Percentiles rank a stretch among this genome's conserved stretches.
These are phyloP conservation scores for Yarrowia sp. DNA, from an alignment of 805 yeast genomes.

Conservation along the genomic window DNA sequence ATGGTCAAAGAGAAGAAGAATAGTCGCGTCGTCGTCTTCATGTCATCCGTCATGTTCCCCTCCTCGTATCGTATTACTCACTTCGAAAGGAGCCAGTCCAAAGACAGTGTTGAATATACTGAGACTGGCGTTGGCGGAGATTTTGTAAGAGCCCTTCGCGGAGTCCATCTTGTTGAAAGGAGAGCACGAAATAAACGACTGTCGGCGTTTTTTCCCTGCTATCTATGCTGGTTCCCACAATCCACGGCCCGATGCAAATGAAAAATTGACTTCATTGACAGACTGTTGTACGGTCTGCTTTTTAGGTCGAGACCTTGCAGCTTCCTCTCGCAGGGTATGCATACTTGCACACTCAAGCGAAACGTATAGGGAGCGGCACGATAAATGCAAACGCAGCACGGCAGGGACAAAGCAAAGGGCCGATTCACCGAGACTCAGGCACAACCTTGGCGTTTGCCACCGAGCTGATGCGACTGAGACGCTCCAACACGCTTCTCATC, in stretches of 20 bases:
- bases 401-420: not conserved
- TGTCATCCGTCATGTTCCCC: not conserved
- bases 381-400: not conserved
- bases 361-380: slow-evolving; percentile 16
- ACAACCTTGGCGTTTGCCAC: not conserved
- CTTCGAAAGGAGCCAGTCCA: slow-evolving; percentile 34
- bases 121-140: slow-evolving; percentile 27
- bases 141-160: slow-evolving; percentile 23
- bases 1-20: not conserved
- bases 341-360: slow-evolving; percentile 6
- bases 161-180: slow-evolving; percentile 11
- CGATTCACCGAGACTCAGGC: not conserved
- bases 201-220: slow-evolving; percentile 6
- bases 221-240: slow-evolving; percentile 13
- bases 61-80: slow-evolving; percentile 19
- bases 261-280: slow-evolving; percentile 17
- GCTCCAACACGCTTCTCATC: too few relatives aligned
- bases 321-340: slow-evolving; percentile 7
- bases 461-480: not conserved
- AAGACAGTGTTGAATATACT: slow-evolving; percentile 30
- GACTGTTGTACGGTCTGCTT: not conserved
- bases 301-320: slow-evolving; percentile 18
- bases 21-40: too few relatives aligned
- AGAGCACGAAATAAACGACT: not conserved
- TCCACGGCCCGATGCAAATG: slow-evolving; percentile 20